These are phyloP conservation scores for Akebia trifoliata DNA, from an alignment of 164 flowering plant species.

Conservation along the genomic window DNA sequence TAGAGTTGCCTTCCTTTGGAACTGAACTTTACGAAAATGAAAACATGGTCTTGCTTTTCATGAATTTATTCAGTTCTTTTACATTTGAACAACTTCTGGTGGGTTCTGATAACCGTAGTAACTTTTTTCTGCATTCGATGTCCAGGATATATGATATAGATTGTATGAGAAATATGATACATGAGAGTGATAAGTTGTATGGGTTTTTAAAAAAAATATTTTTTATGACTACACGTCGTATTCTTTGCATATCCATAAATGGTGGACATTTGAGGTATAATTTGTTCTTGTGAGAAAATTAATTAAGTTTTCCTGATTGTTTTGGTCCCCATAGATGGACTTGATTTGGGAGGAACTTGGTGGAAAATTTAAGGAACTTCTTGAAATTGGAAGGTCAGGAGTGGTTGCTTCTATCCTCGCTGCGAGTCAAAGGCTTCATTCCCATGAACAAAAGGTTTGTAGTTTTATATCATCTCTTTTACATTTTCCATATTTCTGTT, in stretches of 20 bases:
- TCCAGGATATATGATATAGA: too few relatives aligned
- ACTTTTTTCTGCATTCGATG: too few relatives aligned
- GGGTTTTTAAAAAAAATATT: too few relatives aligned
- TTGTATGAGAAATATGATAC: too few relatives aligned
- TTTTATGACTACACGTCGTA: too few relatives aligned
- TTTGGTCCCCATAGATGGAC: slow-evolving; percentile 45
- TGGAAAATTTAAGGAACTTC: slow-evolving; percentile 61
- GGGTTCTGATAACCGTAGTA: too few relatives aligned
- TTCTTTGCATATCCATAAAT: background rate
- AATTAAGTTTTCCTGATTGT: background rate
- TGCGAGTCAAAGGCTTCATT: slow-evolving; percentile 66
- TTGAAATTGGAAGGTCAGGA: slow-evolving; percentile 72
- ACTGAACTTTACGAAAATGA: too few relatives aligned
- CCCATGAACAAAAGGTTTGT: slow-evolving; percentile 55
- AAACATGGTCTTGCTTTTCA: too few relatives aligned
- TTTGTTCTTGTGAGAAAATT: background rate
- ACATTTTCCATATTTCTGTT: background rate
- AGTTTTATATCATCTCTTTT: background rate
- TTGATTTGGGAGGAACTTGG: slow-evolving; percentile 77
- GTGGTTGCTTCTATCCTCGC: slow-evolving; percentile 86
- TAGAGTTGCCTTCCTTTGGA: too few relatives aligned
- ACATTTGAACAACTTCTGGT: too few relatives aligned
- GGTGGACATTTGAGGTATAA: background rate
- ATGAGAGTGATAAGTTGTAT: too few relatives aligned
- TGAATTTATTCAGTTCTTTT: too few relatives aligned